Base-by-base conservation (phyloP, 2,329 filamentous ascomycete genomes). In the Aureobasidium sp. region DNA sequence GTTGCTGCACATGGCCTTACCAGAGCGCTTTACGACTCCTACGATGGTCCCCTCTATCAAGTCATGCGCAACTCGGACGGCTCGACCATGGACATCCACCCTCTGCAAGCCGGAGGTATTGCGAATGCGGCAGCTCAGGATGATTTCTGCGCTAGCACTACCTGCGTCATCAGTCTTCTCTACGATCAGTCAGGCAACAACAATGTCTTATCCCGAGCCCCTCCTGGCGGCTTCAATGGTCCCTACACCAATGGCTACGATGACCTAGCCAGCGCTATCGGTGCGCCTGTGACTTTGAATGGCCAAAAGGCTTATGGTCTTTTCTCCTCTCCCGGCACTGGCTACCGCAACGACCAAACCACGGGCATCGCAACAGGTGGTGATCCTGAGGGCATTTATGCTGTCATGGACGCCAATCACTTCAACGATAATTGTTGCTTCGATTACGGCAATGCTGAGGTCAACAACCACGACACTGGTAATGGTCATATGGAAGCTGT, bases 401-500 rank as follows among this genome's bases (percentile, higher is more conserved):
- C 82, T 0, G 76, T 86, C 1, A 68, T 86, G 2, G 83, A 86
- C 65, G 83, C 83, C 0, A 83, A 80, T 0, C 83, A 85, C 67
- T 85, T 80, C 75, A 85, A 85, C 66, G 75, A 71, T 26, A 77
- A 63, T 8, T 85, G 83, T 74, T 86, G 78, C 66, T 77, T 76
- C 61, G 75, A 77, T 64, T 77, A 77, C 37, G 75, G 76, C 34
- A 78, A 78, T 46, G 76, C 75, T 7, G 76, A 77, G 65, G 74
- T 70, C 12, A 76, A 66, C 67, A 76, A 68, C 44, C 56, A 56
- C 0, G 74, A 76, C 56, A 80, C 83, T 0, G 86, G 85, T 2
- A 80, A 81, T 59, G 85, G 83, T n/a, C 84, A 87, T 68, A 88
- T 88, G 85, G 86, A 88, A 69, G 83, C 85, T 61, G 83, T 88